Percentiles rank a stretch among this genome's conserved stretches.
phyloP scores from a whole-genome alignment of 208 protist genomes.

The Trypanosoma boissoni region DNA sequence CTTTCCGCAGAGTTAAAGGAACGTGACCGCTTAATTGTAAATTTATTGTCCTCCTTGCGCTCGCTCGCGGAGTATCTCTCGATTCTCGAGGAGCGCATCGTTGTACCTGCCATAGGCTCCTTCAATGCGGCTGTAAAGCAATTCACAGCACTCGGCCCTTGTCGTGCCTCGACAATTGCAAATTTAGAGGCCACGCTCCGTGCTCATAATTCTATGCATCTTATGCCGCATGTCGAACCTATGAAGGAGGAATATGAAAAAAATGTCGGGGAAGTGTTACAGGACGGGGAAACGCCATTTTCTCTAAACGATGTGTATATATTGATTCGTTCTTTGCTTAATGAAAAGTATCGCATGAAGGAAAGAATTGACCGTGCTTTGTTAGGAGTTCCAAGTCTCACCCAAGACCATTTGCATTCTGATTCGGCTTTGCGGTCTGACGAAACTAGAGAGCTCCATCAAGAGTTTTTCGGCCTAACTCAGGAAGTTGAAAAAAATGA shows the following conservation, averaged over 20 bases:
- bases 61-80: conserved; percentile 21
- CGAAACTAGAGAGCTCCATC: conserved; percentile 14
- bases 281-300: conserved; percentile 3
- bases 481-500: conserved; percentile 7
- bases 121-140: conserved; percentile 14
- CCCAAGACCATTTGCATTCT: not conserved
- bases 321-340: conserved; percentile 13
- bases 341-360: conserved; percentile 15
- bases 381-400: not conserved
- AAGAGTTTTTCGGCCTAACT: conserved; percentile 8
- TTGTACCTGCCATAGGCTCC: conserved; percentile 18
- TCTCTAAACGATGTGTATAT: conserved; percentile 21
- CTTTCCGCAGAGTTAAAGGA: conserved; percentile 26
- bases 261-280: not conserved
- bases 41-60: conserved; percentile 23
- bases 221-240: conserved; percentile 8
- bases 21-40: conserved; percentile 20
- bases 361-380: conserved; percentile 3
- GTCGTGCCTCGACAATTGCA: conserved; percentile 10
- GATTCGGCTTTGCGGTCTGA: not conserved
- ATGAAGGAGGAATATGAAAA: not conserved
- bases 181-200: conserved; percentile 8
- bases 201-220: not conserved
- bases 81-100: conserved; percentile 16
- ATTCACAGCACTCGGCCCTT: not conserved